Conservation (phyloP, 352 stramenopile genomes). For the Phytophthora capsici region DNA sequence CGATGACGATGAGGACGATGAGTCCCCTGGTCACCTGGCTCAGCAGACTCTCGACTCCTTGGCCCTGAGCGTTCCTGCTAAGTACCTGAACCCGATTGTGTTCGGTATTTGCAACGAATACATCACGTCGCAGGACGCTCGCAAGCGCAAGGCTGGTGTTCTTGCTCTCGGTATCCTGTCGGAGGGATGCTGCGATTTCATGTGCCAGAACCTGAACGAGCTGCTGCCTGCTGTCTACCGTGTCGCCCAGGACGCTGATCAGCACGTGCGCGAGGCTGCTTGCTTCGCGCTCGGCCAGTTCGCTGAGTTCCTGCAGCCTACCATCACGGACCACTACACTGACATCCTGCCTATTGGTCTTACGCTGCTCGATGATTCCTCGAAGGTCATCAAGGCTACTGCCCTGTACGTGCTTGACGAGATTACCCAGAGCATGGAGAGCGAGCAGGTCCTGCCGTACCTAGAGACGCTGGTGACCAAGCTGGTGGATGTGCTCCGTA, state of each 20-base stretch:
- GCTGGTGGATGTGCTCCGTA: conserved; percentile 93
- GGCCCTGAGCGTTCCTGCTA: conserved; percentile 78
- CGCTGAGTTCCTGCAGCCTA: conserved; percentile 97
- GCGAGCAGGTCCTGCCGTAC: conserved; percentile 94
- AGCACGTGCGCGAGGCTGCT: conserved; percentile 95
- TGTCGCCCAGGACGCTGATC: conserved; percentile 90
- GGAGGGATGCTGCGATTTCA: conserved; percentile 95
- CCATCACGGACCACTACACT: conserved; percentile 94
- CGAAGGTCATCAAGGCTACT: conserved; percentile 94
- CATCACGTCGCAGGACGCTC: conserved; percentile 89
- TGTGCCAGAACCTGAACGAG: conserved; percentile 94
- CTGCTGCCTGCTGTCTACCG: conserved; percentile 94
- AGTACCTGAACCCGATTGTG: conserved; percentile 83
- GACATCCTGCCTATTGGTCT: conserved; percentile 98
- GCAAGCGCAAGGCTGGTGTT: conserved; percentile 96
- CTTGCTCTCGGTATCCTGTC: conserved; percentile 97
- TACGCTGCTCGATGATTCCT: conserved; percentile 93
- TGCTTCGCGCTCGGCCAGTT: conserved; percentile 99
- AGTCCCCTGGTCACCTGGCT: conserved; percentile 80
- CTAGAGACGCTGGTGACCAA: conserved; percentile 96
- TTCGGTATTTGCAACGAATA: conserved; percentile 88
- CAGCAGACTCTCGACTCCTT: conserved; percentile 89
- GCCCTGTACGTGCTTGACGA: conserved; percentile 98
- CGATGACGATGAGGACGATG: conserved; percentile 82
- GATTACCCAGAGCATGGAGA: conserved; percentile 98